Evolutionary conservation across 208 protist species (phyloP).

Genomic region (Leishmania tarentolae): DNA sequence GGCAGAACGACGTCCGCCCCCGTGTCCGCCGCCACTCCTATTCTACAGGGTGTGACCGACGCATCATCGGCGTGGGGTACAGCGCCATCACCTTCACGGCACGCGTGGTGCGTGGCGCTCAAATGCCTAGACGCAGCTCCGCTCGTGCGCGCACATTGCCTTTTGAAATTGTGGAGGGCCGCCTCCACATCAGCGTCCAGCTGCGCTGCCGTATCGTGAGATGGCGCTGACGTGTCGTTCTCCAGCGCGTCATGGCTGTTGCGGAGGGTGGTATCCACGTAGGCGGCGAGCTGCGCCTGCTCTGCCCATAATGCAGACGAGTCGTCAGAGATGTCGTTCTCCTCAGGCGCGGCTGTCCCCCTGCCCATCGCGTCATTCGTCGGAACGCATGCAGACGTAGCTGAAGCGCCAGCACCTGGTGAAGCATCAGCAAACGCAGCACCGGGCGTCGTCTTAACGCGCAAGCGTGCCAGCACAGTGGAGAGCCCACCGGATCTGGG

Average conservation of each 20-base stretch:
- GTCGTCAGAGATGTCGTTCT: slow-evolving; percentile 4
- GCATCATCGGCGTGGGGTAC: not conserved
- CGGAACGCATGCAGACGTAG: not conserved
- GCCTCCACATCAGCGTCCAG: slow-evolving; percentile 32
- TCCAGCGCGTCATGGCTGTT: slow-evolving; percentile 38
- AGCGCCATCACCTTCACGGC: not conserved
- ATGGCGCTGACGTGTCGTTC: slow-evolving; percentile 16
- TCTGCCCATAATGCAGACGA: not conserved
- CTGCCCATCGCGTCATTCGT: not conserved
- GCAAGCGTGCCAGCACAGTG: not conserved
- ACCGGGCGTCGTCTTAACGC: not conserved
- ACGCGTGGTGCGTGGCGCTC: not conserved
- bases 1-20: slow-evolving; percentile 19
- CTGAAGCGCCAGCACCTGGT: not conserved
- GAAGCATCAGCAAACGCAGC: not conserved
- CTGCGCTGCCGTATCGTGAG: not conserved
- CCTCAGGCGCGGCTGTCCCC: not conserved
- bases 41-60: not conserved
- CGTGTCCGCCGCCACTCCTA: slow-evolving; percentile 3
- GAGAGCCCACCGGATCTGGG: not conserved
- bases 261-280: slow-evolving; percentile 48
- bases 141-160: not conserved
- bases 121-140: not conserved
- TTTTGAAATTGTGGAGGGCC: slow-evolving; percentile 16
- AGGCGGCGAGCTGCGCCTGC: slow-evolving; percentile 31